These are phyloP conservation scores for Pythium scleroteichum DNA, from an alignment of 352 stramenopile species.

Conservation along the genomic window DNA sequence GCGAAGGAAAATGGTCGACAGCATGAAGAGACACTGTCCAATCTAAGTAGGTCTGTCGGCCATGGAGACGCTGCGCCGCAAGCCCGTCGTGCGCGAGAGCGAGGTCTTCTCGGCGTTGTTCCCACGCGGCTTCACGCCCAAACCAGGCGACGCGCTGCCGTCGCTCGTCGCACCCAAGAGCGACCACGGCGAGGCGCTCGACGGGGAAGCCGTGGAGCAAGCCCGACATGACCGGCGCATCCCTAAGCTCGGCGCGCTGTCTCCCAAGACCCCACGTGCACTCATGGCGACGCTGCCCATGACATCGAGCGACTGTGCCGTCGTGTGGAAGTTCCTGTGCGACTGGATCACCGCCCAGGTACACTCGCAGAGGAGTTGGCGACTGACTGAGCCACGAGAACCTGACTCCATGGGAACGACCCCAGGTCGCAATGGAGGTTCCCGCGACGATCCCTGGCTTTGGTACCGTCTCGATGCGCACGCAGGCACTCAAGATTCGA, in stretches of 20 bases:
- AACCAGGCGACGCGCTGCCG: slow-evolving; percentile 16
- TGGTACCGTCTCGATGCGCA: slow-evolving; percentile 51
- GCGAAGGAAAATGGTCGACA: no score
- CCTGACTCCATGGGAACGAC: background rate
- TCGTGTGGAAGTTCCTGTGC: slow-evolving; percentile 71
- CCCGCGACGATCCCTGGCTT: slow-evolving; percentile 72
- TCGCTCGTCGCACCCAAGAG: background rate
- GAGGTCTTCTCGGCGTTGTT: slow-evolving; percentile 48
- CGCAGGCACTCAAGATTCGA: slow-evolving; percentile 55
- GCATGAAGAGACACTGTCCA: background rate
- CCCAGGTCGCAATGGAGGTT: slow-evolving; percentile 70
- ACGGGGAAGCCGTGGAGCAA: background rate
- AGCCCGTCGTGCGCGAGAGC: slow-evolving; percentile 43
- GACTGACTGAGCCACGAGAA: no score
- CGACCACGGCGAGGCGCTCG: background rate
- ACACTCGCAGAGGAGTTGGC: no score
- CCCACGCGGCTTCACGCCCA: slow-evolving; percentile 22
- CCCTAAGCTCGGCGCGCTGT: slow-evolving; percentile 25
- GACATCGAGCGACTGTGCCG: slow-evolving; percentile 43
- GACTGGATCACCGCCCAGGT: slow-evolving; percentile 72
- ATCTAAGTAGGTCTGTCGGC: background rate
- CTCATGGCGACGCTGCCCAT: slow-evolving; percentile 54
- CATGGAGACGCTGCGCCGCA: slow-evolving; percentile 26
- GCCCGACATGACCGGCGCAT: slow-evolving; percentile 5
- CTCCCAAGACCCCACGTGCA: slow-evolving; percentile 49